Conservation (phyloP, 2,329 filamentous ascomycete genomes). For the Aureobasidium mangrovei region DNA sequence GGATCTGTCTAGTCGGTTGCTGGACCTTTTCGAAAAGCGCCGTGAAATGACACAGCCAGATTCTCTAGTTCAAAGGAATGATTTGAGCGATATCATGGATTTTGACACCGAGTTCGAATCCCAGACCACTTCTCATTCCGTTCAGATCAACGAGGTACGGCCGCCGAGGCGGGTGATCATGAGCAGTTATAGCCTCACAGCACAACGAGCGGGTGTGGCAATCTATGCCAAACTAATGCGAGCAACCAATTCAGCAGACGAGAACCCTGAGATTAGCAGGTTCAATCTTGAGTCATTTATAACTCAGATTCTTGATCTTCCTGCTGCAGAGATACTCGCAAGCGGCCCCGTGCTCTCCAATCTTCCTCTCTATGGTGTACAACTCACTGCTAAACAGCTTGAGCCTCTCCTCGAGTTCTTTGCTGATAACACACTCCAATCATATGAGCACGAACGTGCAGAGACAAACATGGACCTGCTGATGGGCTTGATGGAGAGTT, state of each 20-base stretch:
- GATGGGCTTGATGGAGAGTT: conserved; percentile 57
- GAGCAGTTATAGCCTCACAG: neutral
- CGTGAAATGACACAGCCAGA: neutral
- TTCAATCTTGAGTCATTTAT: neutral
- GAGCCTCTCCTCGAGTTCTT: conserved; percentile 40
- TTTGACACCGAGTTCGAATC: conserved; percentile 13
- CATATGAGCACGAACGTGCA: conserved; percentile 58
- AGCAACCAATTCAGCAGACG: neutral
- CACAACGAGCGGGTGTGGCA: conserved; percentile 3
- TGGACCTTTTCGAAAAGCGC: neutral
- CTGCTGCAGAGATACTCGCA: conserved; percentile 18
- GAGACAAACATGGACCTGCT: conserved; percentile 63
- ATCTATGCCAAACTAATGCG: conserved; percentile 9
- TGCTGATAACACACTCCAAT: conserved; percentile 40
- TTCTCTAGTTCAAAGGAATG: neutral
- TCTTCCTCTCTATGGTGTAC: conserved; percentile 18
- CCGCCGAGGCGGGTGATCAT: neutral
- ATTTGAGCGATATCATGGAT: conserved; percentile 11
- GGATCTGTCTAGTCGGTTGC: neutral
- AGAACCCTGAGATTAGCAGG: neutral
- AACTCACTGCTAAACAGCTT: conserved; percentile 27
- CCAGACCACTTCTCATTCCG: conserved; percentile 1
- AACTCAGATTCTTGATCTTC: neutral
- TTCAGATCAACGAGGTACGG: neutral
- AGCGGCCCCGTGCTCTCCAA: conserved; percentile 20